phyloP scores from a whole-genome alignment of 2,329 filamentous ascomycete genomes.

The Fusarium sp. region DNA sequence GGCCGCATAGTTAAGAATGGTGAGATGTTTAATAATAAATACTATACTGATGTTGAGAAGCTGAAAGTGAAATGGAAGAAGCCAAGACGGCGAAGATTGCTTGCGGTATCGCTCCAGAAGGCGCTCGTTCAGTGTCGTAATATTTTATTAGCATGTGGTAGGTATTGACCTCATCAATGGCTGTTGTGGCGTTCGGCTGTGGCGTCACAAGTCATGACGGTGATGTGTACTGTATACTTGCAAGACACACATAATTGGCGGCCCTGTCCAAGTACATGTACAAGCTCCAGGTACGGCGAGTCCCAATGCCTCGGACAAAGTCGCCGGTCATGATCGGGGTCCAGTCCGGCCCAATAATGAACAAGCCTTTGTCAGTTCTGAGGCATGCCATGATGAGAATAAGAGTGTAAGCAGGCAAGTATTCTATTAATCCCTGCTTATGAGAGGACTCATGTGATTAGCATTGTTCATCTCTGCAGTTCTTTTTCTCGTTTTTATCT shows the following conservation, averaged over 20 bases:
- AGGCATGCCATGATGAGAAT: conserved; percentile 6
- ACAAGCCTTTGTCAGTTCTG: conserved; percentile 5
- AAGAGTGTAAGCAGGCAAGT: background rate
- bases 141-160: conserved; percentile 14
- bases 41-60: background rate
- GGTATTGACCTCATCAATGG: conserved; percentile 16
- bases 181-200: background rate
- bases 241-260: background rate
- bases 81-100: background rate
- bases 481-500: background rate
- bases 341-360: conserved; percentile 32
- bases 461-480: background rate
- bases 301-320: conserved; percentile 16
- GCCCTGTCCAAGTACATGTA: background rate
- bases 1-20: conserved; percentile 40
- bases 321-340: conserved; percentile 34
- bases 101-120: conserved; percentile 6
- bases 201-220: conserved; percentile 21
- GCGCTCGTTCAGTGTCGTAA: conserved; percentile 22
- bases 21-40: background rate
- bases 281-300: background rate
- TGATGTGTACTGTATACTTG: background rate
- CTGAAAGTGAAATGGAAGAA: background rate
- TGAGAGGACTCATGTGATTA: conserved; percentile 6
- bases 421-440: conserved; percentile 5